Evolutionary conservation across 116 monocot genomes (phyloP).

Genomic region (Zostera marina): DNA sequence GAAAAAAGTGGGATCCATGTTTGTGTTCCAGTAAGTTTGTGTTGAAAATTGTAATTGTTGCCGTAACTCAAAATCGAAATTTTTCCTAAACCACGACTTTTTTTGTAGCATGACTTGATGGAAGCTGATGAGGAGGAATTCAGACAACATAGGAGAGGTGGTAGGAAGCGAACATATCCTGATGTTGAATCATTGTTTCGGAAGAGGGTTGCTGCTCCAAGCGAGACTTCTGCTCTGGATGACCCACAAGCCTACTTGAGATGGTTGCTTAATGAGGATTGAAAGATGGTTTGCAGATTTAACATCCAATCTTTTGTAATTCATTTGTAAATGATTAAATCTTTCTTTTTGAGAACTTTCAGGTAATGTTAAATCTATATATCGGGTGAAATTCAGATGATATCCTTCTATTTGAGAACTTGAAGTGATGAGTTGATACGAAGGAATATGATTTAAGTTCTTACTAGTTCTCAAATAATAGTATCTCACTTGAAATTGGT

Average conservation of each 20-base stretch:
- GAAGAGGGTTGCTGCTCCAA: conserved; percentile 41
- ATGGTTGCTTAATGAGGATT: too few species aligned
- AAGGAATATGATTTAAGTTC: too few species aligned
- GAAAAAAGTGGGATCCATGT: conserved; percentile 44
- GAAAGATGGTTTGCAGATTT: too few species aligned
- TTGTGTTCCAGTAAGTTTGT: conserved; percentile 29
- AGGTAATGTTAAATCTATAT: too few species aligned
- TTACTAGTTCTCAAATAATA: too few species aligned
- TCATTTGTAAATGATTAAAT: too few species aligned
- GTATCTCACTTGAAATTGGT: too few species aligned
- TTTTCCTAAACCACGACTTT: not conserved
- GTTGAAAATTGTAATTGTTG: not conserved
- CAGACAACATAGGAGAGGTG: conserved; percentile 31
- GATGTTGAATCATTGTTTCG: conserved; percentile 26
- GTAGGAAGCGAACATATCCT: conserved; percentile 42
- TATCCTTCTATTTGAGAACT: too few species aligned
- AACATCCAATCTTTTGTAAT: too few species aligned
- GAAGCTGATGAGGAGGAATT: conserved; percentile 46
- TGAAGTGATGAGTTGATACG: too few species aligned
- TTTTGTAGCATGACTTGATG: conserved; percentile 49
- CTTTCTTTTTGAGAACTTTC: too few species aligned
- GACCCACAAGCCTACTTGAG: not conserved
- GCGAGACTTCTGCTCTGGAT: not conserved
- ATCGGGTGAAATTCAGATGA: too few species aligned
- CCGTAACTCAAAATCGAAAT: not conserved